Evolutionary conservation across 106 monocot species (phyloP), one percentile per base, ranked within the genome.

Genomic region (Allium cepa): DNA sequence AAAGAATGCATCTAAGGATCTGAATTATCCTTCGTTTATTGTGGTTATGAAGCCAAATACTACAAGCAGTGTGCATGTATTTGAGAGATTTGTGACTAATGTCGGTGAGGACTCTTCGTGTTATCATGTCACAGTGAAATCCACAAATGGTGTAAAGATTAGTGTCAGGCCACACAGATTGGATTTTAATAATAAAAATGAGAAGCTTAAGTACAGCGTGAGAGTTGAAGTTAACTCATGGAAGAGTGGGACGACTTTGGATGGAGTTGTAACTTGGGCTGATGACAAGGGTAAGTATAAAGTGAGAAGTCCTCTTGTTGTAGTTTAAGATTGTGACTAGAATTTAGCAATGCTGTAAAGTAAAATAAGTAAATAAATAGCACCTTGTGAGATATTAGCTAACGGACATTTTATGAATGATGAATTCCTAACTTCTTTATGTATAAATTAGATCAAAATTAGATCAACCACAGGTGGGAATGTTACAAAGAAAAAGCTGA

Each of bases 21-120:
- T 87, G 60, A 87, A 87, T 67, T 87, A 87, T 69, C 87, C 87
- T 17, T 87, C 87, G 4, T 83, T 87, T 69, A 80, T 87, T 50
- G 74, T 63, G 63, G 63, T 63, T 36, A 63, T 63, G 63, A 15
- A 63, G 63, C 45, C 63, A 14, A 63, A 63, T 8, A 11, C 12
- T 2, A 63, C 63, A 12, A 15, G 47, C 47, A 47, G 46, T 4
- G 46, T 63, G 46, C 36, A 15, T 7, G 63, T 46, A 12, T 63
- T 46, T 46, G 46, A 22, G 12, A 46, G 63, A 47, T 15, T 47
- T 14, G 63, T 47, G 63, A 63, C 63, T 10, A 63, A 63, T 63
- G 63, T 63, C 10, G 63, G 63, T 12, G 46, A 63, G 45, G 63
- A 47, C 14, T 14, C 46, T 8, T 13, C 46, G 7, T 46, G 46